phyloP scores from a whole-genome alignment of 83 land plant species.

The Picea engelmannii region DNA sequence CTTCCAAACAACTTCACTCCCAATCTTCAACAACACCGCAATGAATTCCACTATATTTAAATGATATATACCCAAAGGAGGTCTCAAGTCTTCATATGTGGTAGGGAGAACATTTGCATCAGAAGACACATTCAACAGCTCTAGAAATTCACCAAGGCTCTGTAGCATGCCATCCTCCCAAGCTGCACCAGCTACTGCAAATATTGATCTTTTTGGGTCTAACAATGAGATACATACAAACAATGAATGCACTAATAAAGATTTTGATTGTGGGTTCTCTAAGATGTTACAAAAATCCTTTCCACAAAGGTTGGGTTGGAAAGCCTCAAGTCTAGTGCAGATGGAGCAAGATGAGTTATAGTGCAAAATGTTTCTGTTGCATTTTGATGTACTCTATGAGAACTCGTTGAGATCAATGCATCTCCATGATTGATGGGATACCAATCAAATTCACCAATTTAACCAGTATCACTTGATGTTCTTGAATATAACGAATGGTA shows the following conservation, averaged over 20 bases:
- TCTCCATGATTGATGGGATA: conserved; percentile 95
- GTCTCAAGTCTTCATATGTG: conserved; percentile 79
- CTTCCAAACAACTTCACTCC: conserved; percentile 68
- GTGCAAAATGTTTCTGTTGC: too few species aligned
- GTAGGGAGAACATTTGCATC: conserved; percentile 74
- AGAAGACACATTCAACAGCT: conserved; percentile 56
- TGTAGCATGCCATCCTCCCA: conserved; percentile 82
- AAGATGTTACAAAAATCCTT: conserved; percentile 24
- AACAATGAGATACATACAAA: conserved; percentile 62
- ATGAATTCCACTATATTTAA: conserved; percentile 90
- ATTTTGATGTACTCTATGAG: too few species aligned
- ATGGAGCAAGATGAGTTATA: conserved; percentile 72
- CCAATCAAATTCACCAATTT: conserved; percentile 87
- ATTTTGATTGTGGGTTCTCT: conserved; percentile 47
- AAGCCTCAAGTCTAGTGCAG: conserved; percentile 76
- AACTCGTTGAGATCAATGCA: conserved; percentile 30
- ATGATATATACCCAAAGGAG: conserved; percentile 80
- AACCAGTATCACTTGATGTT: conserved; percentile 69
- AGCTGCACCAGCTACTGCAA: conserved; percentile 40
- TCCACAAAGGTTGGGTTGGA: conserved; percentile 83
- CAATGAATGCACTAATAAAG: conserved; percentile 52
- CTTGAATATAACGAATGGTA: conserved; percentile 29
- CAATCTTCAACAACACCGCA: conserved; percentile 65
- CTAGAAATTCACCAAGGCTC: conserved; percentile 73
- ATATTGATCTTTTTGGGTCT: conserved; percentile 51